These are phyloP conservation scores for Cenchrus americanus DNA, from an alignment of 176 grass and related monocot species.

Conservation along the genomic window DNA sequence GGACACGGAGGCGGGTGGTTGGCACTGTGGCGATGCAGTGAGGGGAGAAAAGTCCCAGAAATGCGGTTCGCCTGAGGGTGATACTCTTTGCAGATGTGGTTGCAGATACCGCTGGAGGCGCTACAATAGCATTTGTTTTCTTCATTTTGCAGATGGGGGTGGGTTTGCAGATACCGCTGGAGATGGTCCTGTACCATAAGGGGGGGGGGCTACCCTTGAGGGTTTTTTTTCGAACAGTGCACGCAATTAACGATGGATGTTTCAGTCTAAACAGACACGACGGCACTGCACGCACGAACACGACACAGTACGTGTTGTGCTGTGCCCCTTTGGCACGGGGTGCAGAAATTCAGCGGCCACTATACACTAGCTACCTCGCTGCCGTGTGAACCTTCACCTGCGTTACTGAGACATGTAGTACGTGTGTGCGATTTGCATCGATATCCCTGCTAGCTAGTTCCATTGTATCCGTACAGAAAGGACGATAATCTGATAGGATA, in stretches of 20 bases:
- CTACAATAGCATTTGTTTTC: too few relatives aligned
- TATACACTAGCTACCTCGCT: neutral
- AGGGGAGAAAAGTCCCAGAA: too few relatives aligned
- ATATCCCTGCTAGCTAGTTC: neutral
- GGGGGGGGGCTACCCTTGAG: too few relatives aligned
- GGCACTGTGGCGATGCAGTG: too few relatives aligned
- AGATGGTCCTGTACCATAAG: too few relatives aligned
- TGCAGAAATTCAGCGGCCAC: slow-evolving; percentile 3
- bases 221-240: neutral
- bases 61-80: too few relatives aligned
- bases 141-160: too few relatives aligned
- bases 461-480: neutral
- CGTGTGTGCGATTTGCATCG: neutral
- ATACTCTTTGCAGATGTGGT: too few relatives aligned
- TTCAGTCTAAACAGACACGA: slow-evolving; percentile 37
- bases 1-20: too few relatives aligned
- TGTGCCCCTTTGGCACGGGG: neutral
- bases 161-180: too few relatives aligned
- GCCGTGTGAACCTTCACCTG: neutral
- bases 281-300: neutral
- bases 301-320: neutral
- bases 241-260: slow-evolving; percentile 5
- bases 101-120: too few relatives aligned
- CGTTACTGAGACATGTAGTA: neutral
- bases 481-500: too few relatives aligned